Conservation (phyloP, 805 yeast genomes). For the Cyberlindnera saturnus region DNA sequence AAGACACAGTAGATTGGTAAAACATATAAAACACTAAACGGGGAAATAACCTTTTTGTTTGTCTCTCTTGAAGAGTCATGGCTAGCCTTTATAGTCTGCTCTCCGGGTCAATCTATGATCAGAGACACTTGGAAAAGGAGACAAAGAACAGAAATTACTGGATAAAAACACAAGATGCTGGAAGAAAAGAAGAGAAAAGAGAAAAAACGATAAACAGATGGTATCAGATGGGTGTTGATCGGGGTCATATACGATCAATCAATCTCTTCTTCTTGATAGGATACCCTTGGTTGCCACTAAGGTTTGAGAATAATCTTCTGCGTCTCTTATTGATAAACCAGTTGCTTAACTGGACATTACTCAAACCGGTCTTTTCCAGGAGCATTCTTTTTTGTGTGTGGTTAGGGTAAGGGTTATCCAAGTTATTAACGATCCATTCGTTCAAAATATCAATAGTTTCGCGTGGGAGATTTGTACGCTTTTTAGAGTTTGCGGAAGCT, state of each 20-base stretch:
- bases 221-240: too few relatives aligned
- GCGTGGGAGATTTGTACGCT: slow-evolving; percentile 73
- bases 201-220: too few relatives aligned
- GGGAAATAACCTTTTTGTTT: too few relatives aligned
- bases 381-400: slow-evolving; percentile 69
- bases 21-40: too few relatives aligned
- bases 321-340: slow-evolving; percentile 89
- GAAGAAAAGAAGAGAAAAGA: too few relatives aligned
- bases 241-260: slow-evolving; percentile 19
- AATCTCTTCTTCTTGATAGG: slow-evolving; percentile 27
- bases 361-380: slow-evolving; percentile 67
- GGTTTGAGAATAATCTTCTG: slow-evolving; percentile 45
- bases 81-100: background rate
- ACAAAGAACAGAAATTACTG: too few relatives aligned
- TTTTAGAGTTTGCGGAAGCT: slow-evolving; percentile 20
- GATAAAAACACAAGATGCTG: too few relatives aligned
- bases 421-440: slow-evolving; percentile 67
- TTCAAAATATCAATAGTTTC: slow-evolving; percentile 69
- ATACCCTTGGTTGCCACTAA: slow-evolving; percentile 26
- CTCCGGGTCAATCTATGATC: too few relatives aligned
- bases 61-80: background rate
- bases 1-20: too few relatives aligned
- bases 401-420: slow-evolving; percentile 80
- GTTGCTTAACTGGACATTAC: slow-evolving; percentile 74
- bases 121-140: too few relatives aligned